Evolutionary conservation across 192 early-diverging fungal genomes (phyloP).

Genomic region (Funneliformis mosseae): DNA sequence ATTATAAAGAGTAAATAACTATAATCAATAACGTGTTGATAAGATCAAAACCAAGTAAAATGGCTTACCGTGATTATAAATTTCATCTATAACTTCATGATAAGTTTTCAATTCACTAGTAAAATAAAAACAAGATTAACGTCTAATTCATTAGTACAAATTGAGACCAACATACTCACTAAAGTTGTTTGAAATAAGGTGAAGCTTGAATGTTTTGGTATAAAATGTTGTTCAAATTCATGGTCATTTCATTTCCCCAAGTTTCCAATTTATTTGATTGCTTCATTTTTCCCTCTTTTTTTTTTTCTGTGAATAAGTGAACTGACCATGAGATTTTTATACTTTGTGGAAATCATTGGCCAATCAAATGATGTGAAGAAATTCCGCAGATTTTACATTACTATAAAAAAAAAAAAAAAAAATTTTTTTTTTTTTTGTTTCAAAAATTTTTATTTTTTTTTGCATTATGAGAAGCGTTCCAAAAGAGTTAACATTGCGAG

Average conservation of each 20-base stretch:
- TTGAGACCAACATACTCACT: slow-evolving; percentile 50
- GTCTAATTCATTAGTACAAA: not conserved
- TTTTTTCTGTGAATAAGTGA: not conserved
- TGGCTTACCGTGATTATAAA: slow-evolving; percentile 63
- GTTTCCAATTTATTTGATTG: slow-evolving; percentile 62
- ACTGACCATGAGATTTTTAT: not conserved
- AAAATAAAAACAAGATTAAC: slow-evolving; percentile 15
- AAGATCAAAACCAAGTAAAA: not conserved
- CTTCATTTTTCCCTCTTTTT: not conserved
- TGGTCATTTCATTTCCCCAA: slow-evolving; percentile 73
- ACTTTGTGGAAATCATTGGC: not conserved
- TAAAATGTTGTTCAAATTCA: slow-evolving; percentile 79
- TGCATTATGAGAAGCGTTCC: slow-evolving; percentile 39
- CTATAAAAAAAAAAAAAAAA: too few relatives aligned
- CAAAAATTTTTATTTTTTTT: not conserved
- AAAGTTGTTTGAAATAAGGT: slow-evolving; percentile 74
- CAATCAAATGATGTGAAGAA: not conserved
- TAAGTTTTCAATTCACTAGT: slow-evolving; percentile 70
- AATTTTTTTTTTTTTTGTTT: too few relatives aligned
- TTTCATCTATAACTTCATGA: slow-evolving; percentile 78
- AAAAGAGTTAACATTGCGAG: slow-evolving; percentile 51
- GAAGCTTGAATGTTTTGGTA: slow-evolving; percentile 74
- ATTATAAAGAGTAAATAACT: slow-evolving; percentile 20
- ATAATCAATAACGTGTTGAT: not conserved
- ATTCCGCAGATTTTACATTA: too few relatives aligned